phyloP scores from a whole-genome alignment of 106 monocot genomes.

The Dendrobium catenatum region DNA sequence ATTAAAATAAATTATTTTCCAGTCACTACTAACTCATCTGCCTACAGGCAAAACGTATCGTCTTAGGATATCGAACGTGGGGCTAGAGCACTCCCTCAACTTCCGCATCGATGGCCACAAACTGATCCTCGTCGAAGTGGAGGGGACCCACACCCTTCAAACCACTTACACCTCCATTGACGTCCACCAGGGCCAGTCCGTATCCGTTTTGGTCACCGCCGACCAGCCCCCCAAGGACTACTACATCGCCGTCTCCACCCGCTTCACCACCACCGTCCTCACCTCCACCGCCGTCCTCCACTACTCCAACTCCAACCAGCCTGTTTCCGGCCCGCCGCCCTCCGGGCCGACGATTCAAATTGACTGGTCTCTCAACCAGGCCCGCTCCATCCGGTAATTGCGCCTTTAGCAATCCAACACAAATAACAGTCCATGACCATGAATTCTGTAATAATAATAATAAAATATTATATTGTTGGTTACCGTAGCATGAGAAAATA shows the following conservation, averaged over 20 bases:
- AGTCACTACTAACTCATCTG: too few species aligned
- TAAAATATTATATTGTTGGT: too few species aligned
- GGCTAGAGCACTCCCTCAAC: constrained; percentile 67
- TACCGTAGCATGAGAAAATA: too few species aligned
- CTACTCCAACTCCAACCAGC: constrained; percentile 42
- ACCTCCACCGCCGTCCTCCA: constrained; percentile 55
- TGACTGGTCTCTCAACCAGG: constrained; percentile 75
- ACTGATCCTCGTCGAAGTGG: constrained; percentile 75
- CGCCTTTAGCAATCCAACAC: too few species aligned
- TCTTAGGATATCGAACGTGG: constrained; percentile 83
- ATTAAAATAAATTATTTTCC: too few species aligned
- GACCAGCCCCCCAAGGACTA: constrained; percentile 53
- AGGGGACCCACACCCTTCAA: constrained; percentile 86
- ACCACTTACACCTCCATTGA: constrained; percentile 54
- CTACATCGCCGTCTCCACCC: constrained; percentile 66
- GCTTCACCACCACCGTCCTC: constrained; percentile 42
- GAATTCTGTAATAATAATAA: too few species aligned
- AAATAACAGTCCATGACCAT: too few species aligned
- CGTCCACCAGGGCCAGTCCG: constrained; percentile 72
- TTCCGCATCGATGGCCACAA: constrained; percentile 60
- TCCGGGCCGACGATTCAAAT: constrained; percentile 34
- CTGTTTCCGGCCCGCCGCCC: constrained; percentile 33
- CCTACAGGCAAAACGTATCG: constrained; percentile 74
- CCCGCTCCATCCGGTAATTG: constrained; percentile 45
- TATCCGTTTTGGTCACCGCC: constrained; percentile 67